Base-by-base conservation (phyloP, 2,329 filamentous ascomycete species). In the Xylaria sp. region DNA sequence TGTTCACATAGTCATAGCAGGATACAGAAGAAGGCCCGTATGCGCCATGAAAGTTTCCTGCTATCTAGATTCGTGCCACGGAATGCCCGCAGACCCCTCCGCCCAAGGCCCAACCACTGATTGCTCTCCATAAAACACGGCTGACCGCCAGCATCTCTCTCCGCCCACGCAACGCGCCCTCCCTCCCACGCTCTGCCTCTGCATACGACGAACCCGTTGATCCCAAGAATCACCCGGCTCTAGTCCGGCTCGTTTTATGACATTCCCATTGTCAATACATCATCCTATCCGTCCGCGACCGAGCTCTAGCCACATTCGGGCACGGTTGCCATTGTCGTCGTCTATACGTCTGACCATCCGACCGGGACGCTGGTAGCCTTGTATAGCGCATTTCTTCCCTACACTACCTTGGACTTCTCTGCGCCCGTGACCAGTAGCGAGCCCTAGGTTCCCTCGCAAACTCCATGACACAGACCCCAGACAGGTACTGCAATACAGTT, bases 351-450 rank as follows among this genome's bases (percentile, higher is more conserved):
- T 66, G 58, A 54, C 53, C 42, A 59, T 51, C 63, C 63, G 66
- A 65, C 62, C 38, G 57, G 61, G 66, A 59, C 56, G 38, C 51
- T 58, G 44, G 60, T 63, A 68, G 66, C 66, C 66, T 68, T 62
- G 66, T 66, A 58, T 54, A 64, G 57, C 40, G 56, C 49, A 33
- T 61, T 38, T 10, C 53, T 13, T 44, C 28, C 17, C 51, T 48
- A 51, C 61, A 9, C 9, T 33, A 2, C 23, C 9, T 46, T 33
- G 10, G n/a, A 54, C 59, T 46, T 44, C 53, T 54, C 53, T 51
- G 42, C 36, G 17, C n/a, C 31, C 36, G 15, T 49, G 10, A 38
- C 49, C 51, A 57, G 36, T 48, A 62, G 26, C 33, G n/a, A 15
- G 13, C 20, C 23, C 42, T 33, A 17, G 51, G 28, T 54, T 40